phyloP scores from a whole-genome alignment of 2,329 filamentous ascomycete genomes.

The Cercospora nicotianae region DNA sequence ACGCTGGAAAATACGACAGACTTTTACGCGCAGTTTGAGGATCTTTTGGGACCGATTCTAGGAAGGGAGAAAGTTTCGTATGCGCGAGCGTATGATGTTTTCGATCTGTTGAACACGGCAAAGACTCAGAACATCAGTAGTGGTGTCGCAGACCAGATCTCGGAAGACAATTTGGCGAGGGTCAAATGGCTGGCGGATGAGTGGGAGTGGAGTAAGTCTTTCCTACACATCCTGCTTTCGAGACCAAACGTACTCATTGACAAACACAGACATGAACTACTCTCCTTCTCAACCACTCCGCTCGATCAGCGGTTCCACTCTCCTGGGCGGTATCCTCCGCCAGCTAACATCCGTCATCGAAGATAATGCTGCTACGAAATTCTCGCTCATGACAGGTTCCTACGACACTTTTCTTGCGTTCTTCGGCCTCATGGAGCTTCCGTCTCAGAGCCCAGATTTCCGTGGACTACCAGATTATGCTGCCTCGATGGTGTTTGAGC shows the following conservation, averaged over 20 bases:
- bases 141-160: constrained; percentile 1
- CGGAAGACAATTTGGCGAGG: background rate
- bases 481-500: constrained; percentile 8
- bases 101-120: constrained; percentile 17
- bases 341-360: constrained; percentile 1
- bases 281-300: background rate
- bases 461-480: constrained; percentile 10
- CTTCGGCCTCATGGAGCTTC: constrained; percentile 13
- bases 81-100: constrained; percentile 16
- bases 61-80: constrained; percentile 13
- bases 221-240: background rate
- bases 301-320: constrained; percentile 6
- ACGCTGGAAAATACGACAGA: background rate
- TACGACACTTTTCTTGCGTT: constrained; percentile 16
- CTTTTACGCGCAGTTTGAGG: constrained; percentile 11
- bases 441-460: background rate
- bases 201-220: constrained; percentile 14
- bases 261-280: constrained; percentile 1
- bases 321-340: constrained; percentile 14
- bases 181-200: constrained; percentile 5
- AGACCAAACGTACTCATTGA: background rate
- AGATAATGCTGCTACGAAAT: constrained; percentile 1
- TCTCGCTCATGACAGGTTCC: constrained; percentile 13
- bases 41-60: constrained; percentile 3
- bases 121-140: constrained; percentile 7